Base-by-base conservation (phyloP, 495 filamentous ascomycete genomes). In the Melanomma pulvis-pyrius region DNA sequence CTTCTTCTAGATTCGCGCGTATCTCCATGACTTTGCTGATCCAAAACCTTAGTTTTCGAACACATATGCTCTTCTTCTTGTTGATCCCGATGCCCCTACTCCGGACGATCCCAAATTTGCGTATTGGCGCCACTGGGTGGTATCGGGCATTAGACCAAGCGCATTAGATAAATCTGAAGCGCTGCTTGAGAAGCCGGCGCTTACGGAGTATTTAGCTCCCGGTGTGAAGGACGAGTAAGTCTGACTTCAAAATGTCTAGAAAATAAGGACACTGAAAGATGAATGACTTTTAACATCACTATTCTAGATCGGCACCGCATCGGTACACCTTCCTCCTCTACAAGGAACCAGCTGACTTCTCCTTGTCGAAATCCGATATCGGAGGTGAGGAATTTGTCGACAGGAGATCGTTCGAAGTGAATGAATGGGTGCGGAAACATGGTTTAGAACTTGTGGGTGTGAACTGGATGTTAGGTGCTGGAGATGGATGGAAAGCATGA, bases 371-470 rank as follows among this genome's bases (percentile, higher is more conserved):
- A 59, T 19, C 36, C 15, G 55, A 59, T 44, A 32, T 59, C 9
- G 55, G 55, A 6, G 55, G 55, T 24, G 55, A 59, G 28, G 55
- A 59, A 34, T 59, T 59, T 59, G 55, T 59, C n/a, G n/a, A 59
- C 12, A 13, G 55, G 32, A 39, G 55, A 44, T 24, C n/a, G 6
- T 59, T 59, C 26, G 21, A 28, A 12, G 55, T 44, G 8, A 28
- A 44, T 25, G 32, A 59, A 21, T 59, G 55, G 55, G 32, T 44
- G 29, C n/a, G 44, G 36, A 59, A 59, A 22, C 32, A 44, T 28
- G 36, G 36, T 17, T 44, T 59, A 32, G 21, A 59, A 32, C 17
- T 59, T 24, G 55, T 59, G 9, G 55, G 32, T 2, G 55, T 59
- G 2, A 59, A 46, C 22, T 59, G 55, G 55, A 59, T 59, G 55